Evolutionary conservation across 225 moss, liverwort and hornwort genomes (phyloP), one percentile per base, ranked within the genome.

Genomic region (Polytrichum formosum): DNA sequence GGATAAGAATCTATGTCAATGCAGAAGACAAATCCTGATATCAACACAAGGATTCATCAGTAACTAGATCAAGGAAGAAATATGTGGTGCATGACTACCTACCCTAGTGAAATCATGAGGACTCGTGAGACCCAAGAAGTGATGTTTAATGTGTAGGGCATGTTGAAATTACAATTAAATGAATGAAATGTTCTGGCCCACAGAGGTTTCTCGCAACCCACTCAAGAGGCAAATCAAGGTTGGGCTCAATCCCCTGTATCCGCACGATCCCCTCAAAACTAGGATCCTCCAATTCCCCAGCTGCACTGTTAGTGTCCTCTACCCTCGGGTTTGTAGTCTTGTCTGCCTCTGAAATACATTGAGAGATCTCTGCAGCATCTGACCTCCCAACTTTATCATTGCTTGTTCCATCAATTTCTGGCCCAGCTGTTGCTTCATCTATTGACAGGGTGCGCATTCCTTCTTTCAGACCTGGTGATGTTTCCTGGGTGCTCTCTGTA

Each of bases 121-220:
- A 31, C 31, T 31, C 7, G 6, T 31, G 31, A 31, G 7, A 1
- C 46, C 46, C 10, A 46, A 46, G 13, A 13, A 37, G 46, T 46
- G 16, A 16, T 46, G 46, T 46, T 58, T 58, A 58, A 23, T 67
- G 67, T 67, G 74, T 66, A 72, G 76, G 70, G 63, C 75, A 61
- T 66, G 94, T 90, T 73, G 72, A 80, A 72, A 98, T 82, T 79
- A 91, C 88, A 85, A 79, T 78, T 79, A 92, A 72, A 82, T 98
- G 98, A 76, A 98, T 67, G 79, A 98, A 94, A 21, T 94, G 88
- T 84, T 98, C 98, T 69, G 98, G 98, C 33, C 87, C 91, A 85
- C 92, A 94, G 64, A 98, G 89, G 73, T 92, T 98, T 76, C 92
- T 84, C 26, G 94, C 94, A 61, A 91, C 88, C 98, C 98, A 98